Evolutionary conservation across 331 rosid species (phyloP), one percentile per base, ranked within the genome.

Genomic region (Quercus phellos): DNA sequence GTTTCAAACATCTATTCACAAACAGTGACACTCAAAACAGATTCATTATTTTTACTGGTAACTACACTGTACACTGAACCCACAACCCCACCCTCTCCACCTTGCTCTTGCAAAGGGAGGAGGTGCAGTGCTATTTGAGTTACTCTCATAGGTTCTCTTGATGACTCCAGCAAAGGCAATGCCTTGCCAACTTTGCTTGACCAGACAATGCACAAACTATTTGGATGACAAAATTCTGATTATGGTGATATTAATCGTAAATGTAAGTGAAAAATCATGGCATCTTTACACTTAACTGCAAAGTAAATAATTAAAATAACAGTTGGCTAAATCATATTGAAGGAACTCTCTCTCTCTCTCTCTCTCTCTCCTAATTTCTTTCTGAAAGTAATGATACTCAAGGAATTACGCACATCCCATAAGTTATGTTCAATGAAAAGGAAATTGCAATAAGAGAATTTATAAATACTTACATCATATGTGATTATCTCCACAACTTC

Each of bases 401-500:
- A 58, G 64, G 30, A 58, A 58, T n/a, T 58, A 12, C 12, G 1
- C 24, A 58, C 64, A 58, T 22, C 24, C 32, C 64, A 58, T 46
- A 46, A 46, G 53, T 10, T 73, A 58, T 61, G 54, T 83, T 75
- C 70, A 74, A 68, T n/a, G n/a, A 55, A 76, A 86, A 76, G 55
- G 73, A 9, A 75, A 80, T 78, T 34, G 50, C 26, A 75, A 46
- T 18, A 30, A 34, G 42, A 53, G 76, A 71, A 75, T 72, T 50
- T 66, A 79, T 17, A 54, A 77, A 77, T 79, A 90, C 94, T 86
- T 17, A 91, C 91, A 84, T 91, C 89, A 77, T 95, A 95, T 76
- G 98, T 89, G 84, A 95, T 85, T 86, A 95, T 95, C 96, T 95
- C 99, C 76, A 95, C 98, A 59, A 95, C 98, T 90, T 95, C 99